Percentiles rank a stretch among this genome's conserved stretches.
These are phyloP conservation scores for Aureobasidium sp. DNA, from an alignment of 2,329 filamentous ascomycete species.

Conservation along the genomic window DNA sequence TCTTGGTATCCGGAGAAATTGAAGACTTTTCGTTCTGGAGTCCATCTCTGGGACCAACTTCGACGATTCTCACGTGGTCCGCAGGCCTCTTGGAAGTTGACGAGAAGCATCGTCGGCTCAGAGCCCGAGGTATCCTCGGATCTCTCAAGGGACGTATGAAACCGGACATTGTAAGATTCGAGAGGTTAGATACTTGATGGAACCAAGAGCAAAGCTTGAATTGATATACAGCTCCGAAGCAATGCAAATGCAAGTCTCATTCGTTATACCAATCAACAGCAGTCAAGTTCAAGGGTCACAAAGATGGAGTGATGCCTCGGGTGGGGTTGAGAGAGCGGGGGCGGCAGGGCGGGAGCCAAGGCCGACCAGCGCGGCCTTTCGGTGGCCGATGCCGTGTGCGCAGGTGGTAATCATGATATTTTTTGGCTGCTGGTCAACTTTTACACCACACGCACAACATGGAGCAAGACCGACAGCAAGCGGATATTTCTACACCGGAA, in stretches of 20 bases:
- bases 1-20: constrained; percentile 65
- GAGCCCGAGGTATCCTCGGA: background rate
- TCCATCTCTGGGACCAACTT: constrained; percentile 81
- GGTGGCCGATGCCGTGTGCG: background rate
- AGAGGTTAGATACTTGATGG: no score
- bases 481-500: constrained; percentile 65
- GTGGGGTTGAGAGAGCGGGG: constrained; percentile 2
- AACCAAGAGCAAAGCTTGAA: background rate
- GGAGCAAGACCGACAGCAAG: constrained; percentile 67
- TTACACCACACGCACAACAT: constrained; percentile 39
- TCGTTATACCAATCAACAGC: background rate
- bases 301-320: constrained; percentile 5
- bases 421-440: background rate
- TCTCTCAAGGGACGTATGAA: background rate
- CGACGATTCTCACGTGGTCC: constrained; percentile 57
- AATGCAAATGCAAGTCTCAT: background rate
- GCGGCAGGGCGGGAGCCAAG: constrained; percentile 2
- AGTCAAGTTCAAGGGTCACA: background rate
- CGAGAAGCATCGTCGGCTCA: constrained; percentile 21
- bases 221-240: background rate
- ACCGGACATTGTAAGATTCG: background rate
- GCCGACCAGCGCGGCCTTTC: background rate
- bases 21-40: constrained; percentile 73
- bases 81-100: constrained; percentile 21
- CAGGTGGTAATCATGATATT: background rate